Evolutionary conservation across 2,329 filamentous ascomycete species (phyloP).

Genomic region (Dendryphion nanum): DNA sequence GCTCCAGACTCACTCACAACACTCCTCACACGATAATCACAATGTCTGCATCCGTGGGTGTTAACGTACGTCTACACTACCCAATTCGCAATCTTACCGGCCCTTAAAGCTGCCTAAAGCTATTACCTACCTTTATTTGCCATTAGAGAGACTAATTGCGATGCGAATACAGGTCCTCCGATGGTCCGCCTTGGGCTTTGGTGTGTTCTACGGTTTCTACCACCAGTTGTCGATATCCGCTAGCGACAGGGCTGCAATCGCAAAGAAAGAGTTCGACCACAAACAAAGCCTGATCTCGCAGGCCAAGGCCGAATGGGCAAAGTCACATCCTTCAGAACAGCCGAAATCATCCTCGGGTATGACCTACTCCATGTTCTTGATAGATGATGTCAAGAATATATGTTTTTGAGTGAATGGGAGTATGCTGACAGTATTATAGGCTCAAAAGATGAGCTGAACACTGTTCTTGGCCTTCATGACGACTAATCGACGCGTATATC

Average conservation of each 20-base stretch:
- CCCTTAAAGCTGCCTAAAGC: too few species aligned
- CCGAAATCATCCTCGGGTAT: conserved; percentile 30
- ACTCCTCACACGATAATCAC: conserved; percentile 22
- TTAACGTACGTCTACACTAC: conserved; percentile 53
- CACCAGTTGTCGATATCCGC: conserved; percentile 82
- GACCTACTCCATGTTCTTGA: conserved; percentile 48
- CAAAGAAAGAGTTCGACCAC: conserved; percentile 81
- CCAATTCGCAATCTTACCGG: too few species aligned
- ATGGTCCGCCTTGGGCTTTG: conserved; percentile 89
- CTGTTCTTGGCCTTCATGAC: conserved; percentile 43
- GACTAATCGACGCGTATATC: conserved; percentile 26
- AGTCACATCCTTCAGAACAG: conserved; percentile 58
- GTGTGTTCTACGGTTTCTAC: conserved; percentile 92
- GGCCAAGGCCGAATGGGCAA: conserved; percentile 87
- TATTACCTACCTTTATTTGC: too few species aligned
- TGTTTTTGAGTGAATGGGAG: background rate
- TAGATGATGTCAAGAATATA: background rate
- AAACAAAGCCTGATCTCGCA: conserved; percentile 89
- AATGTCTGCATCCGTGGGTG: conserved; percentile 50
- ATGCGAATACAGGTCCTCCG: conserved; percentile 73
- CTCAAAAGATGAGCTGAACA: conserved; percentile 92
- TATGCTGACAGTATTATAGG: conserved; percentile 60
- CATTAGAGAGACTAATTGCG: conserved; percentile 2
- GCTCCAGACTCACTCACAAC: conserved; percentile 14
- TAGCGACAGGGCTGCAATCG: conserved; percentile 66